Evolutionary conservation across 2,329 filamentous ascomycete species (phyloP), one percentile per base, ranked within the genome.

Genomic region (Xylariaceae sp.): DNA sequence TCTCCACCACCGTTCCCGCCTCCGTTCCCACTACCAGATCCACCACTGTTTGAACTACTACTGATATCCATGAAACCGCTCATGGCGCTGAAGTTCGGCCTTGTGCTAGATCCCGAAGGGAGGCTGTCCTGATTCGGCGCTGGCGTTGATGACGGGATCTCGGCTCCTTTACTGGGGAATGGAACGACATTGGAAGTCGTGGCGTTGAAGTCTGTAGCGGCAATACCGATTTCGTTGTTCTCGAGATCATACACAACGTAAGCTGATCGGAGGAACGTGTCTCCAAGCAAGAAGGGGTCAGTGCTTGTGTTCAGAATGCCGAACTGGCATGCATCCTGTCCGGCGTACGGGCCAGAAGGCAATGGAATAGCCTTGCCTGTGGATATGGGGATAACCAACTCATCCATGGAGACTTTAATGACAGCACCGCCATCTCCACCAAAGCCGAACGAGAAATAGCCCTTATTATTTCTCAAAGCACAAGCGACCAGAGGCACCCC

Each of bases 231-330:
- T 65, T 85, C 74, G 67, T 85, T 82, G 69, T 86, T 86, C 47
- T 79, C 76, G 17, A 86, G 72, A 60, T 87, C 84, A 61, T 85
- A 86, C 6, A 86, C 82, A 5, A 86, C 80, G 59, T 86, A 87
- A 1, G 83, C 83, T 1, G 82, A 86, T 51, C 84, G 79, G 28
- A 86, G 70, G 67, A 87, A 86, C 0, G 80, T 83, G 64, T 85
- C 83, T 39, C 84, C 84, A 8, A 86, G 76, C 37, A 86, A 73
- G 62, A 73, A 82, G 0, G 77, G 72, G 2, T 70, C 60, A 19
- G 66, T 66, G 19, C 71, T 77, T 46, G 77, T 74, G 66, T 82
- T 82, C 64, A 83, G 78, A 55, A 87, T 81, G 34, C 85, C 85
- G 54, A 87, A 85, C 50, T 77, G 73, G 67, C 85, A 87, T 0